Percentiles rank a stretch among this genome's conserved stretches.
phyloP scores from a whole-genome alignment of 106 monocot species.

The Triglochin maritima region DNA sequence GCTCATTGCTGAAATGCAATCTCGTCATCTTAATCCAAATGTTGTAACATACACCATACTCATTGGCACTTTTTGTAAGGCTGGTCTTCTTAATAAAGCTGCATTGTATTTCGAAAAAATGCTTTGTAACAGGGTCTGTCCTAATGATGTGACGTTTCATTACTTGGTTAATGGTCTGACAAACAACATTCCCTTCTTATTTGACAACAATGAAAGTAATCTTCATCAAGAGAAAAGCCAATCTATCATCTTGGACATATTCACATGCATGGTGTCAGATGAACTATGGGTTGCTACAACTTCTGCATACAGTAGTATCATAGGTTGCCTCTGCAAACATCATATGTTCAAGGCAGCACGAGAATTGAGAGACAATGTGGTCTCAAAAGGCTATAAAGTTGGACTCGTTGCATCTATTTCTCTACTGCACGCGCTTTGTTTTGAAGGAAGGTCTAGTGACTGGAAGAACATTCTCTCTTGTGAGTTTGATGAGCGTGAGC shows the following conservation, averaged over 20 bases:
- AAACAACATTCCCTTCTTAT: conserved; percentile 2
- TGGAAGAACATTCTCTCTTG: conserved; percentile 38
- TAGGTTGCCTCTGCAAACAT: conserved; percentile 71
- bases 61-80: conserved; percentile 50
- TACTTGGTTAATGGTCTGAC: conserved; percentile 61
- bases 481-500: conserved; percentile 39
- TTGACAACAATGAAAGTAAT: background rate
- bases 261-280: conserved; percentile 45
- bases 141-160: conserved; percentile 69
- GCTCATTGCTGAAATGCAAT: conserved; percentile 46
- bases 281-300: conserved; percentile 37
- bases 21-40: conserved; percentile 45
- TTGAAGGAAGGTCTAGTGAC: conserved; percentile 40
- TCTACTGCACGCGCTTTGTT: conserved; percentile 66
- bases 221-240: conserved; percentile 8
- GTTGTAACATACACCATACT: conserved; percentile 74
- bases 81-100: conserved; percentile 24
- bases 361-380: conserved; percentile 63
- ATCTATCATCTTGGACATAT: conserved; percentile 32
- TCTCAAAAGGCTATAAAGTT: conserved; percentile 30
- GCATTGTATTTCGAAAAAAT: conserved; percentile 53
- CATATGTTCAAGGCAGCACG: conserved; percentile 56
- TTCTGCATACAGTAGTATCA: conserved; percentile 69
- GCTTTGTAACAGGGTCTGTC: conserved; percentile 44
- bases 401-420: conserved; percentile 47